phyloP scores from a whole-genome alignment of 2,329 filamentous ascomycete species.

The Beauveria brongniartii region DNA sequence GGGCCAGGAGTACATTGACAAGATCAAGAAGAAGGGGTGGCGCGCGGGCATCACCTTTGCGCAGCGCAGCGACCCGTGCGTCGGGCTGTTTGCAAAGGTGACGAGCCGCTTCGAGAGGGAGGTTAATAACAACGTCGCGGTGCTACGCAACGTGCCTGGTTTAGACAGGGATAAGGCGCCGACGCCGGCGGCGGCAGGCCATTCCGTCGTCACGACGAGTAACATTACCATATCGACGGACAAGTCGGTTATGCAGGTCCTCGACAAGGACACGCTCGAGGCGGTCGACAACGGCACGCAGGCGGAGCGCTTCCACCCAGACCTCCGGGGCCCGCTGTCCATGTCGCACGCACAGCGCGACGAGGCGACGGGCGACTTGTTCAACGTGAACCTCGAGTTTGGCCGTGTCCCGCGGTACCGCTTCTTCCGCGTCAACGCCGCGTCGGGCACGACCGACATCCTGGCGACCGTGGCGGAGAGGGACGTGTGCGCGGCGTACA shows the following conservation, averaged over 20 bases:
- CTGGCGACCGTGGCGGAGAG: conserved; percentile 50
- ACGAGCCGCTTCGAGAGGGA: conserved; percentile 43
- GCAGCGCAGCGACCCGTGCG: conserved; percentile 59
- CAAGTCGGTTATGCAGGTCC: conserved; percentile 40
- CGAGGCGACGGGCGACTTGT: conserved; percentile 59
- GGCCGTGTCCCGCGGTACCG: conserved; percentile 49
- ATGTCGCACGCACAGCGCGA: conserved; percentile 61
- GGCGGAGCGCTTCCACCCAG: conserved; percentile 46
- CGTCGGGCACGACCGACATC: conserved; percentile 54
- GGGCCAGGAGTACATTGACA: conserved; percentile 29
- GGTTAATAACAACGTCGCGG: conserved; percentile 47
- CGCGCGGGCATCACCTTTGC: conserved; percentile 51
- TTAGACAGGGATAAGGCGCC: background rate
- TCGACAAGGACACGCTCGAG: conserved; percentile 62
- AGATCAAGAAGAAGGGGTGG: conserved; percentile 46
- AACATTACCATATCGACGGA: conserved; percentile 31
- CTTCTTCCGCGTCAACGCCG: conserved; percentile 53
- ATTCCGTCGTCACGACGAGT: conserved; percentile 23
- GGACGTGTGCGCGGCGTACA: conserved; percentile 44
- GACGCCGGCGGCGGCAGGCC: background rate
- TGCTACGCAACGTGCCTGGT: conserved; percentile 34
- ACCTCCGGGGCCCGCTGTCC: conserved; percentile 54
- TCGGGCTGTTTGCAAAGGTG: conserved; percentile 57
- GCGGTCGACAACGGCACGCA: conserved; percentile 53
- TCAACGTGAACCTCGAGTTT: conserved; percentile 63